Conservation (phyloP, 129 eudicot species). For the Gnaphalium uliginosum region DNA sequence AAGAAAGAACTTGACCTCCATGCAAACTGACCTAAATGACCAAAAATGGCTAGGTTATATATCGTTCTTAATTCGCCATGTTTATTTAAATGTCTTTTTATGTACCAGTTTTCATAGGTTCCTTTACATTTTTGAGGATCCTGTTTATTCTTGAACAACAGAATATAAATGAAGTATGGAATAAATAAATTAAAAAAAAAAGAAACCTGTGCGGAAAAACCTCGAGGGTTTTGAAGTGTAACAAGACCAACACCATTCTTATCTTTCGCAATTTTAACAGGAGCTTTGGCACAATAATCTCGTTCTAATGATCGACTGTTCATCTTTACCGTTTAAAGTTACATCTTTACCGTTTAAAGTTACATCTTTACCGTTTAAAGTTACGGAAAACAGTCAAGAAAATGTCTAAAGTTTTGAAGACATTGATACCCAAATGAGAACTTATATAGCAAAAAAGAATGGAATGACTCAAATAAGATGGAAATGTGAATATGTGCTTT, state of each 20-base stretch:
- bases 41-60: neutral
- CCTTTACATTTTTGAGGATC: neutral
- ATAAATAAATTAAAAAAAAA: neutral
- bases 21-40: constrained; percentile 59
- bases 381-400: neutral
- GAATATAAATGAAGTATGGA: neutral
- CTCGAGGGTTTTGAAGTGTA: constrained; percentile 56
- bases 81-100: neutral
- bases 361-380: constrained; percentile 12
- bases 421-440: constrained; percentile 6
- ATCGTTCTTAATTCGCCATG: neutral
- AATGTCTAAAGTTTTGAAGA: constrained; percentile 1
- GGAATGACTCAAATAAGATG: constrained; percentile 19
- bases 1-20: constrained; percentile 96
- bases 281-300: constrained; percentile 33
- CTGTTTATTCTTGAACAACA: neutral
- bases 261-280: constrained; percentile 48
- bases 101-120: neutral
- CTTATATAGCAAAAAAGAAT: constrained; percentile 24
- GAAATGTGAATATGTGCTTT: constrained; percentile 30
- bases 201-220: constrained; percentile 67
- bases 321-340: constrained; percentile 10
- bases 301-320: constrained; percentile 17
- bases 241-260: constrained; percentile 66
- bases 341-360: neutral